Evolutionary conservation across 768 basidiomycete species (phyloP).

Genomic region (Lentinula sp.): DNA sequence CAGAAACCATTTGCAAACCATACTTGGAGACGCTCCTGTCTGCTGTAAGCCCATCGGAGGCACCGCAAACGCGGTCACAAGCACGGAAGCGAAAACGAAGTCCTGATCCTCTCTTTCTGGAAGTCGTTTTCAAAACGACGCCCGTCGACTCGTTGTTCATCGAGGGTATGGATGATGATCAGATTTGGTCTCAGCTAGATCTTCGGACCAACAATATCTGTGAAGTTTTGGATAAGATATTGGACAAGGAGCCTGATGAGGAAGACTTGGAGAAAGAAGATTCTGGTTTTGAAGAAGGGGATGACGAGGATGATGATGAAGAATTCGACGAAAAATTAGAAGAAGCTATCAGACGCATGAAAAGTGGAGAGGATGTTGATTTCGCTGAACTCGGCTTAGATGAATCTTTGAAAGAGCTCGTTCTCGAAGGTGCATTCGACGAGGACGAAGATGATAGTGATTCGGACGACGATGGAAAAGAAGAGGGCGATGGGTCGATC

Average conservation of each 20-base stretch:
- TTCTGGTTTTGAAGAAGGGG: conserved; percentile 22
- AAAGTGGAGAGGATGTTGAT: conserved; percentile 25
- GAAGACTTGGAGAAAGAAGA: conserved; percentile 23
- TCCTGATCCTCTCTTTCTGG: conserved; percentile 24
- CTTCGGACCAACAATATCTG: conserved; percentile 68
- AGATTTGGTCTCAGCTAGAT: conserved; percentile 94
- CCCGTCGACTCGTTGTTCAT: conserved; percentile 72
- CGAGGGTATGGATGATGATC: conserved; percentile 77
- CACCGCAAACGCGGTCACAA: conserved; percentile 74
- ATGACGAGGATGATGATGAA: conserved; percentile 23
- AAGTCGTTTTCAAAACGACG: conserved; percentile 43
- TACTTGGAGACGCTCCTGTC: conserved; percentile 61
- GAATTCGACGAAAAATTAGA: conserved; percentile 21
- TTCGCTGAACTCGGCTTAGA: conserved; percentile 25
- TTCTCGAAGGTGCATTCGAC: conserved; percentile 18
- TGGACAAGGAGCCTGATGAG: conserved; percentile 44
- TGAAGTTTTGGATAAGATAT: conserved; percentile 54
- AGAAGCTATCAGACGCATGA: conserved; percentile 20
- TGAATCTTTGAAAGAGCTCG: conserved; percentile 22
- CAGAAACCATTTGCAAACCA: conserved; percentile 59
- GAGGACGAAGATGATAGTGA: conserved; percentile 17
- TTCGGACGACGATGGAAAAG: conserved; percentile 14
- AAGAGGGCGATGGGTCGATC: conserved; percentile 24
- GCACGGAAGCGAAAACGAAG: conserved; percentile 41
- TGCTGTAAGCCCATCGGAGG: conserved; percentile 59